Conservation (phyloP, 106 monocot genomes). For the Chionographis japonica region DNA sequence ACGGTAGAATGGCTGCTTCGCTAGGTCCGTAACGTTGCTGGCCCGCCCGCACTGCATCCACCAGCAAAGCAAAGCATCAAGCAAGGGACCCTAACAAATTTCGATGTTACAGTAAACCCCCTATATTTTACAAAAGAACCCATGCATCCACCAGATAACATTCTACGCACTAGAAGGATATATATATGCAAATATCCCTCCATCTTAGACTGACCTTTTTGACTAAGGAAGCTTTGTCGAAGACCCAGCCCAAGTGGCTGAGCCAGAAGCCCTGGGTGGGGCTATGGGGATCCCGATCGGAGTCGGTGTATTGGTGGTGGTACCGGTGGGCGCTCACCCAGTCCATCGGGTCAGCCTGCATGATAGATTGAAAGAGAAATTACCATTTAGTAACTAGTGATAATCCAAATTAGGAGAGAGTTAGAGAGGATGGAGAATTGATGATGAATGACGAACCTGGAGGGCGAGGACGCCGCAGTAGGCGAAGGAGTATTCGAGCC, state of each 20-base stretch:
- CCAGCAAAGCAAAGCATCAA: background rate
- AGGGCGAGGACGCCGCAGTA: too few species aligned
- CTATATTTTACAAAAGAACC: too few species aligned
- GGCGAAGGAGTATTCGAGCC: too few species aligned
- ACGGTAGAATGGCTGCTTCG: constrained; percentile 27
- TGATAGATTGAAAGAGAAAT: background rate
- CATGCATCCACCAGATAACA: too few species aligned
- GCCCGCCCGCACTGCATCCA: constrained; percentile 10
- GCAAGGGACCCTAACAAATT: too few species aligned
- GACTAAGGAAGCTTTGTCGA: constrained; percentile 12
- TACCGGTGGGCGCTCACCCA: constrained; percentile 32
- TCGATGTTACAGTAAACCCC: too few species aligned
- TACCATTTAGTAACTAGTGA: too few species aligned
- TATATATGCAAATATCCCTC: background rate
- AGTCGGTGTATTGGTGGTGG: constrained; percentile 28
- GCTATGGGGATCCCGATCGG: constrained; percentile 19
- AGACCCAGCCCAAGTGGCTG: constrained; percentile 30
- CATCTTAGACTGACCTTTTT: constrained; percentile 13
- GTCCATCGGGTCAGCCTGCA: constrained; percentile 23
- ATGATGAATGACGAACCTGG: constrained; percentile 15
- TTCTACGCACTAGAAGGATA: too few species aligned
- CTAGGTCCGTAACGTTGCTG: constrained; percentile 23
- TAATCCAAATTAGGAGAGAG: background rate
- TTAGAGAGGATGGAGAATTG: background rate
- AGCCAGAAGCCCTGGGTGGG: too few species aligned